Conservation (phyloP, 805 yeast species). For the Candida alai region DNA sequence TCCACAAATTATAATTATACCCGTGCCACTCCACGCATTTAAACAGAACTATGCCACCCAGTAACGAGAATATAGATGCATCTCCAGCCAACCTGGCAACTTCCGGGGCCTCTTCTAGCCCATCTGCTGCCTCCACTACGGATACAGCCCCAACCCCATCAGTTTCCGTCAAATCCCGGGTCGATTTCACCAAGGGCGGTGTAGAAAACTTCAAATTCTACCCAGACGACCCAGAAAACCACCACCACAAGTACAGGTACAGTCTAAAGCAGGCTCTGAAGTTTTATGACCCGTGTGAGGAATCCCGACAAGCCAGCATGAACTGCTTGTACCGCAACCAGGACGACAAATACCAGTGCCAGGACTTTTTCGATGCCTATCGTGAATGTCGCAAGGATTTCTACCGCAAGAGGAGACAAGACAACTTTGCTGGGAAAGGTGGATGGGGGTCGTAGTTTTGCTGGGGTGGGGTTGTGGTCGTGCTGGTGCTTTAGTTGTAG, state of each 20-base stretch:
- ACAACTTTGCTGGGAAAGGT: conserved; percentile 32
- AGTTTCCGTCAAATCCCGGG: conserved; percentile 38
- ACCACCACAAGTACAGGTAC: conserved; percentile 65
- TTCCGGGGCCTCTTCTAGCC: no score
- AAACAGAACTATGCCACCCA: no score
- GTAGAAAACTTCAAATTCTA: conserved; percentile 59
- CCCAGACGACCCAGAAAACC: conserved; percentile 84
- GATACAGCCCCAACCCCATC: conserved; percentile 30
- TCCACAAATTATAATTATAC: no score
- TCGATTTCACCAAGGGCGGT: conserved; percentile 54
- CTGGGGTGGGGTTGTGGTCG: conserved; percentile 2
- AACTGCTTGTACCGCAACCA: conserved; percentile 78
- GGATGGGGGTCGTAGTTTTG: conserved; percentile 42
- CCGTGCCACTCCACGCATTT: no score
- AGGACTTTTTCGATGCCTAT: conserved; percentile 86
- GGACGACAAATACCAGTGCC: conserved; percentile 58
- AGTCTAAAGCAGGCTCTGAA: conserved; percentile 74
- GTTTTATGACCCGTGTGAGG: conserved; percentile 91
- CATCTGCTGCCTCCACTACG: background rate
- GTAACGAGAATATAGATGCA: no score
- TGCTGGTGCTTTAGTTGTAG: background rate
- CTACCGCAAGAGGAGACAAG: conserved; percentile 35
- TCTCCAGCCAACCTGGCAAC: no score
- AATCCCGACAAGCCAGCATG: conserved; percentile 82
- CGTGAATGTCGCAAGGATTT: conserved; percentile 77